phyloP scores from a whole-genome alignment of 2,329 filamentous ascomycete genomes.

The Dothideomycetes sp. region DNA sequence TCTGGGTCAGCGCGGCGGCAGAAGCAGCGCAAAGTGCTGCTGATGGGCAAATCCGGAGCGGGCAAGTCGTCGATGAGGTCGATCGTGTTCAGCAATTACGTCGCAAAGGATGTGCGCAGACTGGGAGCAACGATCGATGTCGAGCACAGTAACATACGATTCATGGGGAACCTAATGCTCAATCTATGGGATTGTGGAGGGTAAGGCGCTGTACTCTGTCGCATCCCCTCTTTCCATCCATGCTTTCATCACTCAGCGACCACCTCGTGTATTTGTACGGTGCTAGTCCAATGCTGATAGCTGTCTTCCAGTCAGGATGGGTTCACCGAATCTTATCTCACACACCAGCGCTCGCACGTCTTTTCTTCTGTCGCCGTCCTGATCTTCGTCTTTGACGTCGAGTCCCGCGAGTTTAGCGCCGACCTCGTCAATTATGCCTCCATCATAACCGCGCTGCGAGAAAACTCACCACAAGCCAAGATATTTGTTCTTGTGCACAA shows the following conservation, averaged over 20 bases:
- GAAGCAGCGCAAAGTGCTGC: constrained; percentile 43
- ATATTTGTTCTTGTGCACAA: constrained; percentile 97
- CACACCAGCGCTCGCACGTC: constrained; percentile 88
- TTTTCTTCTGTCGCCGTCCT: constrained; percentile 94
- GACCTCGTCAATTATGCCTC: constrained; percentile 87
- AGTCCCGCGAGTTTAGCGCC: constrained; percentile 85
- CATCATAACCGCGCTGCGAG: constrained; percentile 77
- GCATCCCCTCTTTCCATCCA: not conserved
- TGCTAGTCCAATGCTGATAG: not conserved
- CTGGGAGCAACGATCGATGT: constrained; percentile 96
- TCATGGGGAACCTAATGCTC: constrained; percentile 91
- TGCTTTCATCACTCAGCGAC: not conserved
- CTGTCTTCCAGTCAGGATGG: constrained; percentile 64
- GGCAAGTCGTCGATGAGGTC: constrained; percentile 97
- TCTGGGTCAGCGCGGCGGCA: constrained; percentile 25
- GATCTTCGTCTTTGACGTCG: constrained; percentile 98
- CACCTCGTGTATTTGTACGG: too few relatives aligned
- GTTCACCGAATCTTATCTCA: constrained; percentile 97
- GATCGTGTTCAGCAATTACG: constrained; percentile 98
- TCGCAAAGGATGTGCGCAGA: constrained; percentile 86
- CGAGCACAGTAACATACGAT: constrained; percentile 96
- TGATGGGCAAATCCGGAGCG: constrained; percentile 85
- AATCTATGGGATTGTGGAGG: constrained; percentile 98
- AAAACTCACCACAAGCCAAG: constrained; percentile 70
- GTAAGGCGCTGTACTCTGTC: constrained; percentile 32